Evolutionary conservation across 192 early-diverging fungal species (phyloP), one percentile per base, ranked within the genome.

Genomic region (Coemansia sp.): DNA sequence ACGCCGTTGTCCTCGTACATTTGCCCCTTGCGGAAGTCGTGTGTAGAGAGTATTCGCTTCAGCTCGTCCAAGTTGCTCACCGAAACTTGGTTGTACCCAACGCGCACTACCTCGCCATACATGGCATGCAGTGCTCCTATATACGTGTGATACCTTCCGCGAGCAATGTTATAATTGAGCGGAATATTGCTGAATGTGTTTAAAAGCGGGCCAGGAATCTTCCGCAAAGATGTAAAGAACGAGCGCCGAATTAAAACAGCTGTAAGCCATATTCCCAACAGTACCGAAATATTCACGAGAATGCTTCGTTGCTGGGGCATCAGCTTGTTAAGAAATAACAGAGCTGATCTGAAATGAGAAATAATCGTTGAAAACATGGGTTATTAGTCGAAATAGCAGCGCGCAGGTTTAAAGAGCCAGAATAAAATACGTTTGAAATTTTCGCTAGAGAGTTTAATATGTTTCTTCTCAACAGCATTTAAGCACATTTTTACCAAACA

Each of bases 71-170:
- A 39, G 46, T 65, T 68, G 56, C 64, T 40, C 2, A 84, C 53
- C 9, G 76, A 74, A 35, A 80, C 66, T 25, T 70, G 58, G 67
- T 68, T 63, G n/a, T 43, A 37, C 21, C 74, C 74, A 0, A 81
- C 45, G 21, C 82, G 78, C n/a, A 81, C 78, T 10, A 81, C 31
- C 13, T 75, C 58, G 18, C 82, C 78, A 40, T 84, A 84, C 23
- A 67, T 21, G 3, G 21, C 53, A 37, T 84, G 82, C 13, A 79
- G 55, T 18, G 2, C 1, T 7, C 31, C 21, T 7, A 67, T 46
- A 33, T 75, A 75, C 21, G 53, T 46, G 39, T 67, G 67, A 63
- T 72, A 74, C 12, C 61, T 58, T 53, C 79, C 79, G 5, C 52
- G 26, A 2, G 61, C 12, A 1, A 46, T 49, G 18, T 70, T 64